Evolutionary conservation across 116 monocot species (phyloP).

Genomic region (Papilionanthe hybrid): DNA sequence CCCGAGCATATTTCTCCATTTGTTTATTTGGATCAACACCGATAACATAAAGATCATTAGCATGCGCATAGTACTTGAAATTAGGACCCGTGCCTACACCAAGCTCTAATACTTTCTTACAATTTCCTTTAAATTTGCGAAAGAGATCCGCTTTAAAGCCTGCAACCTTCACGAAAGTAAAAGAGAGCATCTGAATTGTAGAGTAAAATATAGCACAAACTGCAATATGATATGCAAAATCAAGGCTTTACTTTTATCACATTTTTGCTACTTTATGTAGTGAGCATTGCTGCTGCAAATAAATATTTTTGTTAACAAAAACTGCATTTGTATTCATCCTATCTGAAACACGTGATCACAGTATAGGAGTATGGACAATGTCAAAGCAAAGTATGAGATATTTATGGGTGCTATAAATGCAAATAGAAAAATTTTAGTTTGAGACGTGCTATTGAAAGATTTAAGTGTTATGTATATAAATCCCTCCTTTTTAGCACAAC

Average conservation of each 20-base stretch:
- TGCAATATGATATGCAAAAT: not conserved
- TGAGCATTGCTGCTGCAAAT: not conserved
- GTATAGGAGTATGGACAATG: too few relatives aligned
- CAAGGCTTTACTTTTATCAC: not conserved
- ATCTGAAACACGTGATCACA: too few relatives aligned
- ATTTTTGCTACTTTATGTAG: not conserved
- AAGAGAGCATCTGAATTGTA: conserved; percentile 2
- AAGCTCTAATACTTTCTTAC: conserved; percentile 65
- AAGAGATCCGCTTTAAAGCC: conserved; percentile 61
- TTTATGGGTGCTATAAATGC: too few relatives aligned
- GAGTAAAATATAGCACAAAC: not conserved
- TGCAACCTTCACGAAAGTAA: conserved; percentile 44
- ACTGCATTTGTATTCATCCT: too few relatives aligned
- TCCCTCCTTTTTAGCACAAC: too few relatives aligned
- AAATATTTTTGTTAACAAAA: not conserved
- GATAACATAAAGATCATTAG: conserved; percentile 29
- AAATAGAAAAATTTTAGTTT: too few relatives aligned
- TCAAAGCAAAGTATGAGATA: too few relatives aligned
- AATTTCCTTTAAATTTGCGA: conserved; percentile 22
- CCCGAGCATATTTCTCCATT: conserved; percentile 73
- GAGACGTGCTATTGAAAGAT: too few relatives aligned
- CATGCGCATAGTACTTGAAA: conserved; percentile 63
- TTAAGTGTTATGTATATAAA: too few relatives aligned
- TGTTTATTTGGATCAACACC: conserved; percentile 80
- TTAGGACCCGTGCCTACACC: conserved; percentile 89